Evolutionary conservation across 2,329 filamentous ascomycete genomes (phyloP).

Genomic region (Cladorrhinum sp.): DNA sequence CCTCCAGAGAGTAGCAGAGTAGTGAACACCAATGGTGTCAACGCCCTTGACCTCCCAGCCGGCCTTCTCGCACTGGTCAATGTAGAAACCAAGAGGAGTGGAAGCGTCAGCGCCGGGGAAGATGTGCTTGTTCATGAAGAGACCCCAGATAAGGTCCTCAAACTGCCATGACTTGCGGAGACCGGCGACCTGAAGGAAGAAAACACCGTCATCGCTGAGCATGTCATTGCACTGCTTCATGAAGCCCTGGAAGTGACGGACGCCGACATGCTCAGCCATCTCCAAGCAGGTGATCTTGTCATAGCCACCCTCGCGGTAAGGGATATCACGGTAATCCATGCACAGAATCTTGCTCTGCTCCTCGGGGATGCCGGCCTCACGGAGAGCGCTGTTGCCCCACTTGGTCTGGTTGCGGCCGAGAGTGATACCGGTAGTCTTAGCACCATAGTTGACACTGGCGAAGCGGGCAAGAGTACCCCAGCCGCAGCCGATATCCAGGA

Average conservation of each 20-base stretch:
- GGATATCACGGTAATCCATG: slow-evolving; percentile 96
- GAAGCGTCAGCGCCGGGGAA: slow-evolving; percentile 97
- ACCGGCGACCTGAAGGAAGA: slow-evolving; percentile 95
- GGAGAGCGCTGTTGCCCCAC: slow-evolving; percentile 90
- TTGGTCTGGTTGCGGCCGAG: slow-evolving; percentile 94
- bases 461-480: slow-evolving; percentile 97
- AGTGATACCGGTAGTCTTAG: slow-evolving; percentile 79
- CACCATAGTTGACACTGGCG: slow-evolving; percentile 87
- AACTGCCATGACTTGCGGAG: slow-evolving; percentile 96
- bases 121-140: slow-evolving; percentile 99
- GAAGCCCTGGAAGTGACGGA: slow-evolving; percentile 81
- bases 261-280: slow-evolving; percentile 98
- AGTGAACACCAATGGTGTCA: slow-evolving; percentile 95
- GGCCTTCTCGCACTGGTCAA: slow-evolving; percentile 79
- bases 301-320: slow-evolving; percentile 72
- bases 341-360: slow-evolving; percentile 89
- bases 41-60: slow-evolving; percentile 89
- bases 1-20: slow-evolving; percentile 92
- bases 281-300: slow-evolving; percentile 97
- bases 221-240: slow-evolving; percentile 86
- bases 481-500: slow-evolving; percentile 95
- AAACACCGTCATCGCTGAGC: slow-evolving; percentile 92
- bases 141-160: slow-evolving; percentile 94
- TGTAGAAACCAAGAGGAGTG: slow-evolving; percentile 83
- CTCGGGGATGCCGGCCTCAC: slow-evolving; percentile 76